These are phyloP conservation scores for Raffaelea deltoideospora DNA, from an alignment of 2,329 filamentous ascomycete species.

Conservation along the genomic window DNA sequence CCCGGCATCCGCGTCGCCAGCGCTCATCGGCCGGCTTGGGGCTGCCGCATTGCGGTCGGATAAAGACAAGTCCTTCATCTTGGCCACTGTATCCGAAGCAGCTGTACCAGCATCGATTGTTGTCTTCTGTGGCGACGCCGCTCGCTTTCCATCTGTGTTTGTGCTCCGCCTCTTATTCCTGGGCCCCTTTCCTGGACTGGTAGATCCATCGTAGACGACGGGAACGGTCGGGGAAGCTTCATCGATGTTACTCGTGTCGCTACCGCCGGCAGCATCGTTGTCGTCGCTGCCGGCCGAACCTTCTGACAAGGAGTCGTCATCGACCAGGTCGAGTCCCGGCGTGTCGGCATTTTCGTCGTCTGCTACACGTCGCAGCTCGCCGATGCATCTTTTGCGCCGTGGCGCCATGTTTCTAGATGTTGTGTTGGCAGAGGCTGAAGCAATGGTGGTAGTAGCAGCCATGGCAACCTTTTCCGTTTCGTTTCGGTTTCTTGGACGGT, in stretches of 20 bases:
- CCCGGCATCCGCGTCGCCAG: too few relatives aligned
- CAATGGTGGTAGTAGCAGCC: conserved; percentile 5
- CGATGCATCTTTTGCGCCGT: conserved; percentile 50
- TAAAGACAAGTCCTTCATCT: conserved; percentile 39
- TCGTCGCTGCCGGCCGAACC: conserved; percentile 49
- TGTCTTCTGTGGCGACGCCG: too few relatives aligned
- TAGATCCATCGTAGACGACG: conserved; percentile 13
- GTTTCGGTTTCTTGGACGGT: too few relatives aligned
- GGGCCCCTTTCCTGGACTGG: not conserved
- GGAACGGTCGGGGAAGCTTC: conserved; percentile 36
- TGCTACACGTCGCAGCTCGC: conserved; percentile 52
- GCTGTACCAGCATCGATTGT: conserved; percentile 10
- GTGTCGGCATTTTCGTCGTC: conserved; percentile 46
- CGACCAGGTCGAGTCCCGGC: conserved; percentile 34
- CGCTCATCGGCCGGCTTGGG: conserved; percentile 15
- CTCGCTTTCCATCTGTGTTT: not conserved
- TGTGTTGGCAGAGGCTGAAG: conserved; percentile 2
- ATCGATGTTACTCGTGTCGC: conserved; percentile 48
- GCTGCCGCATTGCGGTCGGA: not conserved
- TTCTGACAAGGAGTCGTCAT: conserved; percentile 52
- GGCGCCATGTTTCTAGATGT: conserved; percentile 13
- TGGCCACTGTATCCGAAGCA: conserved; percentile 28
- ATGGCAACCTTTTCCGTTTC: too few relatives aligned
- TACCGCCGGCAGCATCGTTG: conserved; percentile 41
- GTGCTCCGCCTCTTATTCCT: too few relatives aligned